Base-by-base conservation (phyloP, 1,284 basidiomycete genomes). In the Sporisorium graminicola region DNA sequence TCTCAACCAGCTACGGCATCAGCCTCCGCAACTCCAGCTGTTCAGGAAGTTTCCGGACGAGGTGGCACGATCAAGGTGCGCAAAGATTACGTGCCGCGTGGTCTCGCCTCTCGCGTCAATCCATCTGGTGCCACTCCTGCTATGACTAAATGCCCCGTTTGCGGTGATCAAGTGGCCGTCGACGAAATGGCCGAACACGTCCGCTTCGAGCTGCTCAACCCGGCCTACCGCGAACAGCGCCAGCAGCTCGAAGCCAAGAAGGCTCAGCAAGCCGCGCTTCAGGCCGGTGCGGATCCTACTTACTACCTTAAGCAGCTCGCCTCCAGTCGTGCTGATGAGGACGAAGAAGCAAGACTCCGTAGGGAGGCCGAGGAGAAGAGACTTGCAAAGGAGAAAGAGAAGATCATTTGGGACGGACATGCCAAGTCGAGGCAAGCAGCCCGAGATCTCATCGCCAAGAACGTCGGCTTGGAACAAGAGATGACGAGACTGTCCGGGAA, bases 171-270 rank as follows among this genome's bases (percentile, higher is more conserved):
- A 86, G 93, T 99, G 27, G 91, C 95, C 29, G 91, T 97, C 78
- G 92, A 95, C 87, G 95, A 99, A 86, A 89, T 99, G 70, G 91
- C 95, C 78, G 95, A 99, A 85, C 97, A 99, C 87, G 96, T 98
- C 89, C 93, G 97, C 83, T 98, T 99, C 86, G 97, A 99, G 86
- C 88, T 98, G 55, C 90, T 99, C 81, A 95, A 99, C 87, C 97
- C 97, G 44, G 91, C 92, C 83, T 84, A 77, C 59, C 79, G 83
- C 61, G 81, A 84, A 59, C 82, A 85, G 65, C 73, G 82, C 16
- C 62, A 69, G 35, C 76, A 82, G 47, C 65, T 85, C 14, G 84
- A 85, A 56, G 63, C 74, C 24, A 79, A 79, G 49, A 77, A 78
- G 52, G 82, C 83, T 13, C 81, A 84, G 58, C 84, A 85, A 47